Conservation (phyloP, 2,329 filamentous ascomycete species). For the Neospermospora avenae region DNA sequence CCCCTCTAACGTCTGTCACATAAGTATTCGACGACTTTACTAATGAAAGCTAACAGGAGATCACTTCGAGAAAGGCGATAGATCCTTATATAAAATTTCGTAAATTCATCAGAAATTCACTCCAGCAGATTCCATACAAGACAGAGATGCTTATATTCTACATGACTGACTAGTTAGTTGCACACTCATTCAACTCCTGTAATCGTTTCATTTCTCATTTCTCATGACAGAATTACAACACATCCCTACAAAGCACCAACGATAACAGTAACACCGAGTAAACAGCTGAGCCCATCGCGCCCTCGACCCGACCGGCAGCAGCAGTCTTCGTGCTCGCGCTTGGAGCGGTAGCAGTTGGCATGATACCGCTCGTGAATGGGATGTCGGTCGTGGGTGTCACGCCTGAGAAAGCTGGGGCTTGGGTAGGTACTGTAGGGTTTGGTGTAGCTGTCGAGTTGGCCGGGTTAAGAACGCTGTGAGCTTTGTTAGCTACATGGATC, state of each 20-base stretch:
- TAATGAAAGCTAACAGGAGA: too few relatives aligned
- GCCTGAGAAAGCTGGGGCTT: constrained; percentile 49
- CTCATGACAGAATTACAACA: neutral
- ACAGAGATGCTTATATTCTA: too few relatives aligned
- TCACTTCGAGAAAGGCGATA: too few relatives aligned
- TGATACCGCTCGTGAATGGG: constrained; percentile 55
- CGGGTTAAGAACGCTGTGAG: constrained; percentile 53
- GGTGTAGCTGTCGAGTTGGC: constrained; percentile 37
- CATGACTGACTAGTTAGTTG: too few relatives aligned
- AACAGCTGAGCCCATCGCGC: neutral
- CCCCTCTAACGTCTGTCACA: too few relatives aligned
- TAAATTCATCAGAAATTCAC: too few relatives aligned
- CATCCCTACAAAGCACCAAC: neutral
- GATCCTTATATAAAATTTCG: too few relatives aligned
- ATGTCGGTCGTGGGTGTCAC: constrained; percentile 46
- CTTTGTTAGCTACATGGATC: neutral
- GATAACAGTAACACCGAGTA: neutral
- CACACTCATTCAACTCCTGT: too few relatives aligned
- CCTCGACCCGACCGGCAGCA: neutral
- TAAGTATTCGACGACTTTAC: too few relatives aligned
- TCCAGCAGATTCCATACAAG: too few relatives aligned
- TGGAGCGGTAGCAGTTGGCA: constrained; percentile 38
- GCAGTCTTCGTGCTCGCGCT: constrained; percentile 15
- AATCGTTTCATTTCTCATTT: too few relatives aligned
- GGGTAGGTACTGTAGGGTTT: constrained; percentile 42